A percentile compares a stretch with the other conserved stretches of the same genome.
These are phyloP conservation scores for Lobosporangium transversale DNA, from an alignment of 192 early-diverging fungal genomes.

Conservation along the genomic window DNA sequence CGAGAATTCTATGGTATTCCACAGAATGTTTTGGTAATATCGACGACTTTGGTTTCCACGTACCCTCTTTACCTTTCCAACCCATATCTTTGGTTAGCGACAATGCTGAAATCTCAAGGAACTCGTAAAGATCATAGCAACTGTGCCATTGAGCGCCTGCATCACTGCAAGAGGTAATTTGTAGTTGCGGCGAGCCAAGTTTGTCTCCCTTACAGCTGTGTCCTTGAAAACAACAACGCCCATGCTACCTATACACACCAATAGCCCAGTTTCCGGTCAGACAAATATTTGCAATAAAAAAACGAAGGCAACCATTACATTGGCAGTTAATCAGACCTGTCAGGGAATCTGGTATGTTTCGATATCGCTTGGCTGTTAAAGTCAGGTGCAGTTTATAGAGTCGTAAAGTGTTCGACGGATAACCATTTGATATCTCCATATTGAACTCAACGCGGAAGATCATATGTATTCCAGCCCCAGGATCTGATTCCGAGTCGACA, in stretches of 20 bases:
- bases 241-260: conserved; percentile 31
- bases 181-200: conserved; percentile 66
- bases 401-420: conserved; percentile 70
- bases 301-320: background rate
- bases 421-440: conserved; percentile 85
- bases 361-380: conserved; percentile 62
- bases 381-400: conserved; percentile 73
- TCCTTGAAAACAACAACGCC: conserved; percentile 48
- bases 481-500: conserved; percentile 56
- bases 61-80: conserved; percentile 87
- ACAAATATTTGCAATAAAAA: background rate
- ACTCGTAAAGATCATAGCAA: conserved; percentile 79
- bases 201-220: conserved; percentile 39
- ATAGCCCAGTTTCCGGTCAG: no score
- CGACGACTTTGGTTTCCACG: conserved; percentile 70
- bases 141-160: conserved; percentile 65
- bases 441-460: conserved; percentile 77
- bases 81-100: conserved; percentile 82
- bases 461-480: conserved; percentile 53
- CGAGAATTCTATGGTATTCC: conserved; percentile 54
- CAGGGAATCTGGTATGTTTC: conserved; percentile 47
- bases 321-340: conserved; percentile 17
- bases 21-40: conserved; percentile 60
- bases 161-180: conserved; percentile 68
- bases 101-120: conserved; percentile 77